Evolutionary conservation across 2,329 filamentous ascomycete species (phyloP), one percentile per base, ranked within the genome.

Genomic region (Didymella arachidicola): DNA sequence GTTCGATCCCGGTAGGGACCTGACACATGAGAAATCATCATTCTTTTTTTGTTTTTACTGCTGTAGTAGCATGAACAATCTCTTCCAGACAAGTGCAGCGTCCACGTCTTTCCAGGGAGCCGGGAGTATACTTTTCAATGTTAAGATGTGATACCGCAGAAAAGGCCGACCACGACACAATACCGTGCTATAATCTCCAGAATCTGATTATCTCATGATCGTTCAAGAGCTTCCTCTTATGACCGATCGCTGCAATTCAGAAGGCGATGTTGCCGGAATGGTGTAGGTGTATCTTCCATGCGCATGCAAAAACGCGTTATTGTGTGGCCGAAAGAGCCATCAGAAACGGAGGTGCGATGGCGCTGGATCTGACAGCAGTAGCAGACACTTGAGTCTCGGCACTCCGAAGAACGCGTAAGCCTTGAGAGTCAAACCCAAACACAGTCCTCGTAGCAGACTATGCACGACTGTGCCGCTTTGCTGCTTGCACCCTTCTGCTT

Each of bases 1-100:
- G 67, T 70, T 70, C 67, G 66, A 70, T 63, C 66, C 38, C 38
- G 38, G 18, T 39, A 39, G 36, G 18, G 36, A 11, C 36, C 36
- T 39, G 7, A 8, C 3, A 18, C 2, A 4, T 4, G 11, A 14
- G n/a, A n/a, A n/a, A n/a, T n/a, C n/a, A n/a, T n/a, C n/a, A n/a
- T n/a, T n/a, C n/a, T n/a, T n/a, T n/a, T 14, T 14, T 32, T 32
- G 3, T 32, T 22, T 36, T 36, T 36, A 2, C 32, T 5, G 6
- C 14, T 2, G 32, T 14, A 3, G 8, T n/a, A 11, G n/a, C 16
- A 36, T 8, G 12, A 34, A 5, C 32, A 4, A 14, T 36, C 6
- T 36, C 16, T n/a, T n/a, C 6, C 16, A 6, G 4, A 14, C 7
- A 1, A n/a, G 32, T 19, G 18, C 2, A n/a, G 7, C 18, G 7